Evolutionary conservation across 1,284 basidiomycete species (phyloP).

Genomic region (Microbotryum lychnidis-dioicae): DNA sequence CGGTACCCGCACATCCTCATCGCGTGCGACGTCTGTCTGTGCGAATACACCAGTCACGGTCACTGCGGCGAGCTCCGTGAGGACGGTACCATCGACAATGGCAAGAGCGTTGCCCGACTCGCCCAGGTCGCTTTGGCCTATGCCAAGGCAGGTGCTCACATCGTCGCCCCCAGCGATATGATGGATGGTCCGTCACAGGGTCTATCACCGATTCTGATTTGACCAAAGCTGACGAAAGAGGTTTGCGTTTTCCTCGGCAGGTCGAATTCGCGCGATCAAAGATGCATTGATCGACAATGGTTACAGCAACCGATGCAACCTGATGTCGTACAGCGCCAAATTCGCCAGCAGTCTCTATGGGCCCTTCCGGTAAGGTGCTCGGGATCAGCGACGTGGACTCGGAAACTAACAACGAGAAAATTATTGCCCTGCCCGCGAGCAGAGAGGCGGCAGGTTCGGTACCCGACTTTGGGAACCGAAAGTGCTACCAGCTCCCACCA

Average conservation of each 20-base stretch:
- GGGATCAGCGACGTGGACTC: background rate
- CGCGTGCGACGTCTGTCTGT: slow-evolving; percentile 94
- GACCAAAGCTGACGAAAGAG: background rate
- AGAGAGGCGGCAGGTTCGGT: slow-evolving; percentile 94
- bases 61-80: slow-evolving; percentile 64
- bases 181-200: slow-evolving; percentile 67
- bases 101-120: slow-evolving; percentile 70
- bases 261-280: slow-evolving; percentile 73
- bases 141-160: slow-evolving; percentile 88
- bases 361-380: slow-evolving; percentile 69
- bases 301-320: slow-evolving; percentile 71
- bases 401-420: background rate
- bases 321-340: slow-evolving; percentile 99
- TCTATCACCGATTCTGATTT: background rate
- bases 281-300: slow-evolving; percentile 70
- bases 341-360: slow-evolving; percentile 96
- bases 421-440: slow-evolving; percentile 6
- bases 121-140: slow-evolving; percentile 89
- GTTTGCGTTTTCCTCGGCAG: background rate
- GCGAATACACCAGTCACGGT: slow-evolving; percentile 97
- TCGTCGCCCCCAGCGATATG: slow-evolving; percentile 99
- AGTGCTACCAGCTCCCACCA: slow-evolving; percentile 95
- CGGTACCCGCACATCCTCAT: slow-evolving; percentile 80
- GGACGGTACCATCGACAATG: slow-evolving; percentile 48
- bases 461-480: slow-evolving; percentile 86